phyloP scores from a whole-genome alignment of 495 filamentous ascomycete species.

The Chaetomium fimeti region DNA sequence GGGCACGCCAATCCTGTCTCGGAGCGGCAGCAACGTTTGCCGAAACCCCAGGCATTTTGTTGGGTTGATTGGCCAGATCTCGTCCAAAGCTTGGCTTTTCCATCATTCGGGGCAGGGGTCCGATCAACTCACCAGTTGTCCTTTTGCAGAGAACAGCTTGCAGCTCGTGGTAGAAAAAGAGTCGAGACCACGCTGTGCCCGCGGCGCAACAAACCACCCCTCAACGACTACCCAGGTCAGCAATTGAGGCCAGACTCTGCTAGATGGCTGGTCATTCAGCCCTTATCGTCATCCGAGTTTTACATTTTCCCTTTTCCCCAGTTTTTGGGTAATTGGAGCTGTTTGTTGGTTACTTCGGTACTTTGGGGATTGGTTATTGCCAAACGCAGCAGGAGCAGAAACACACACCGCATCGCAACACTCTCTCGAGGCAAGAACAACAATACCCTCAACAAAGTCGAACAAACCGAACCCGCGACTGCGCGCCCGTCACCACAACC shows the following conservation, averaged over 20 bases:
- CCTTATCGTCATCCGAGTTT: background rate
- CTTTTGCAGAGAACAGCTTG: slow-evolving; percentile 39
- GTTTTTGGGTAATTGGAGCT: background rate
- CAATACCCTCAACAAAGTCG: background rate
- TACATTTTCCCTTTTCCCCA: background rate
- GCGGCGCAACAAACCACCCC: slow-evolving; percentile 7
- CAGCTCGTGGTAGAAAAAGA: slow-evolving; percentile 14
- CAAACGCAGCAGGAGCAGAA: too few relatives aligned
- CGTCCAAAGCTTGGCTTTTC: slow-evolving; percentile 16
- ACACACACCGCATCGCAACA: background rate
- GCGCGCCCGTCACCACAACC: background rate
- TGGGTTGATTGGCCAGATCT: slow-evolving; percentile 23
- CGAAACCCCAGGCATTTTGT: background rate
- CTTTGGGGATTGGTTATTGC: background rate
- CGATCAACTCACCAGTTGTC: slow-evolving; percentile 34
- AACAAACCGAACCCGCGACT: background rate
- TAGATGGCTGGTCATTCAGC: background rate
- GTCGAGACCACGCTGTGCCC: slow-evolving; percentile 15
- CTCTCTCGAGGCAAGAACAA: background rate
- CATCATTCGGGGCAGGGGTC: slow-evolving; percentile 29
- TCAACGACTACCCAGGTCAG: slow-evolving; percentile 5
- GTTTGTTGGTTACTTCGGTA: too few relatives aligned
- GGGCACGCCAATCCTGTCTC: slow-evolving; percentile 5
- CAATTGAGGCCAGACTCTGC: slow-evolving; percentile 6
- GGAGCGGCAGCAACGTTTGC: slow-evolving; percentile 8